Base-by-base conservation (phyloP, 2,329 filamentous ascomycete species). In the Fusarium buxicola region DNA sequence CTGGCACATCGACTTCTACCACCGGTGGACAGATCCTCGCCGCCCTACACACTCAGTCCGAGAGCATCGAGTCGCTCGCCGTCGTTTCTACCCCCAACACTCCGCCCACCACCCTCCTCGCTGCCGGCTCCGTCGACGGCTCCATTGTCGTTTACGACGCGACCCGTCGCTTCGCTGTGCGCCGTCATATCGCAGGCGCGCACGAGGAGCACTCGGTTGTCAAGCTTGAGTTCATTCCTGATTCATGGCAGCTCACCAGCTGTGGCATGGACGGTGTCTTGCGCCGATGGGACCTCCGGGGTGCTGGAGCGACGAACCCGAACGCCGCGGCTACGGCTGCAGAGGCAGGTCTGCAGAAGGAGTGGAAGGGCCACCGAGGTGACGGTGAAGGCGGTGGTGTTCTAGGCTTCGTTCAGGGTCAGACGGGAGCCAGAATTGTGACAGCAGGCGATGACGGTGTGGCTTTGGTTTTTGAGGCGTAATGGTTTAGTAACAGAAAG, bases 191-290 rank as follows among this genome's bases (percentile, higher is more conserved):
- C 65, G 84, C 85, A 46, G 90, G 90, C 45, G 94, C 92, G 2
- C 94, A 96, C 75, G 91, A 94, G 65, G 91, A 92, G n/a, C 90
- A 90, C 71, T 90, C 92, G 2, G 92, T 99, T 16, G 94, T 98
- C 60, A 94, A 96, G 78, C 88, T 98, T 5, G 92, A 97, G 58
- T 99, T 97, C 72, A 86, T 96, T 56, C 81, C 82, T 73, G 74
- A 78, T 65, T 73, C 71, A 63, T 94, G 87, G 88, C 73, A 96
- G 60, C 80, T 98, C 49, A 98, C 94, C 2, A 92, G 88, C 63
- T 94, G 89, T 67, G 95, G 95, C 8, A 92, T 97, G 84, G 95
- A 99, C 72, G 94, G 95, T 15, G 92, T 94, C 0, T 87, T 99
- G 16, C 84, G 92, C 71, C 83, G 94, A 58, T 99, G 95, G 95